These are phyloP conservation scores for Patellaria atrata DNA, from an alignment of 495 filamentous ascomycete species.

Conservation along the genomic window DNA sequence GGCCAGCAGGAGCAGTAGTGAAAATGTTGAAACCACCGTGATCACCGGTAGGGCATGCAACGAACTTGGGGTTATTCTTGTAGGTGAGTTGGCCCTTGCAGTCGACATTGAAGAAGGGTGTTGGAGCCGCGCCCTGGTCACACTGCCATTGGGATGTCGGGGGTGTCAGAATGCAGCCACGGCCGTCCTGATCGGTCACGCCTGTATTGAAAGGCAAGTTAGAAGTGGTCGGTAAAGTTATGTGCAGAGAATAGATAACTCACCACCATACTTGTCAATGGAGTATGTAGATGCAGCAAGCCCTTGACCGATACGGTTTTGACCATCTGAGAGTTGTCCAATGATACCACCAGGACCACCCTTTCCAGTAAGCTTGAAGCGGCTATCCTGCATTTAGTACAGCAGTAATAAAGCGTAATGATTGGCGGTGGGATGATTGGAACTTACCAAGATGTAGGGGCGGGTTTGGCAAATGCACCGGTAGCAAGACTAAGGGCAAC, in stretches of 20 bases:
- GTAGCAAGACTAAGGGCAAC: too few species aligned
- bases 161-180: constrained; percentile 44
- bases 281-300: constrained; percentile 21
- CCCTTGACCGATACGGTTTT: constrained; percentile 37
- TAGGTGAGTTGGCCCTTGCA: constrained; percentile 16
- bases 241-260: too few species aligned
- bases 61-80: constrained; percentile 10
- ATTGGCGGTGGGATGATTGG: too few species aligned
- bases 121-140: constrained; percentile 34
- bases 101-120: constrained; percentile 23
- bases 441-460: too few species aligned
- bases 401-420: too few species aligned
- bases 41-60: constrained; percentile 19
- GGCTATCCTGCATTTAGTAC: too few species aligned
- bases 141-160: constrained; percentile 52
- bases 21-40: constrained; percentile 19
- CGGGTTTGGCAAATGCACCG: too few species aligned
- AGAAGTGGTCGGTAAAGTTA: too few species aligned
- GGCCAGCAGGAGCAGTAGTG: constrained; percentile 5
- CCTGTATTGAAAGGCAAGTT: too few species aligned
- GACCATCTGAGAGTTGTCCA: constrained; percentile 41
- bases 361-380: constrained; percentile 36
- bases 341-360: constrained; percentile 35
- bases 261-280: constrained; percentile 2
- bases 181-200: constrained; percentile 36